These are phyloP conservation scores for Cutaneotrichosporon mucoides DNA, from an alignment of 1,284 basidiomycete genomes.

Conservation along the genomic window DNA sequence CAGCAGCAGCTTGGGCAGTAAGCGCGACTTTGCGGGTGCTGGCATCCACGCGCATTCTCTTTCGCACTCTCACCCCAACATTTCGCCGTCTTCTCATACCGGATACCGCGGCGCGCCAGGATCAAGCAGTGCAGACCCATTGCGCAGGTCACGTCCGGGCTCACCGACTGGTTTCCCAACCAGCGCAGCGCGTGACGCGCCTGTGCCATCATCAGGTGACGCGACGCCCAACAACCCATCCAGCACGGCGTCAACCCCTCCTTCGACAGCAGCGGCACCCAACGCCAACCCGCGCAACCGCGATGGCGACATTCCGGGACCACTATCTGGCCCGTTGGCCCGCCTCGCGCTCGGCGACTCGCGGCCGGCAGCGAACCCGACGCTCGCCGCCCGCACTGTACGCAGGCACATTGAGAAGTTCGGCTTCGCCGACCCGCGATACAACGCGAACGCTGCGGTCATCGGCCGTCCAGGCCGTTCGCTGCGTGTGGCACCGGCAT, in stretches of 20 bases:
- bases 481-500: conserved; percentile 25
- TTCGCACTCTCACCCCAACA: too few species aligned
- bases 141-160: conserved; percentile 3
- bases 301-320: not conserved
- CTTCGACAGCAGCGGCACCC: not conserved
- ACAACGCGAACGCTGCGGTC: conserved; percentile 18
- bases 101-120: too few species aligned
- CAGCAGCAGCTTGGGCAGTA: too few species aligned
- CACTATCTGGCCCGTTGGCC: not conserved
- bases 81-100: too few species aligned
- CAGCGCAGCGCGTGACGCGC: conserved; percentile 15
- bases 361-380: not conserved
- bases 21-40: too few species aligned
- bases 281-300: not conserved
- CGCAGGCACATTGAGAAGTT: conserved; percentile 4
- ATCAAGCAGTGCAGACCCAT: too few species aligned
- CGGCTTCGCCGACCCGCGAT: conserved; percentile 23
- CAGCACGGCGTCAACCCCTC: not conserved
- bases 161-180: conserved; percentile 13
- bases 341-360: conserved; percentile 2
- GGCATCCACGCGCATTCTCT: too few species aligned
- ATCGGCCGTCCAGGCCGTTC: conserved; percentile 7
- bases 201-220: not conserved
- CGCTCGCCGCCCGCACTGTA: not conserved
- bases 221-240: conserved; percentile 2